Base-by-base conservation (phyloP, 2,329 filamentous ascomycete genomes). In the Sclerotiophoma versabilis region DNA sequence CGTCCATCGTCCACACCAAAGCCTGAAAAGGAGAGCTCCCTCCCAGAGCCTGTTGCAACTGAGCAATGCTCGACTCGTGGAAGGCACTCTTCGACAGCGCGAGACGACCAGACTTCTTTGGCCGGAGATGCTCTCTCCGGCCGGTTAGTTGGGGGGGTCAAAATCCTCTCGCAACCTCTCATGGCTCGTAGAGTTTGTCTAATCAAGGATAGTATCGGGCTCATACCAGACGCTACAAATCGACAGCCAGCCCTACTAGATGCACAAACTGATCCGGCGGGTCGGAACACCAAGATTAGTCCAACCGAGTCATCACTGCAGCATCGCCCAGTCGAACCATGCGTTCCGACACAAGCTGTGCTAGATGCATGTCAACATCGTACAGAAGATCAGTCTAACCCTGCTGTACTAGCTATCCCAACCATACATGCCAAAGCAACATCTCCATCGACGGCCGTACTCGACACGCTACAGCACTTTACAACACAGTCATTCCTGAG, bases 91-190 rank as follows among this genome's bases (percentile, higher is more conserved):
- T 23, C 55, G 55, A 47, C 68, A 72, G 47, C 55, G 65, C 48
- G 48, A 58, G 48, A 62, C 34, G 32, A 71, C 68, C 26, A 58
- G 49, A 47, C 47, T 49, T 19, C 59, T 73, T 12, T 73, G 71
- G 69, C 68, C 68, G 29, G 68, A 72, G 51, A 74, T 72, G 70
- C 39, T 65, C 26, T 74, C 70, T 52, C 71, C 68, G 43, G 51
- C 51, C 51, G 39, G 32, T 49, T 54, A 54, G 51, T 54, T 54
- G 51, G 51, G 51, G 39, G 41, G 17, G 22, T 29, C 22, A 29
- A 49, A n/a, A 9, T 41, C 45, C 34, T 33, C 34, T 49, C 51
- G 41, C 45, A 54, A 49, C 45, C 51, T 54, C 51, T 54, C 51
- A 45, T 54, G 51, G 51, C 51, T 54, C 38, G 51, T 38, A 45